Conservation (phyloP, 2,329 filamentous ascomycete genomes). For the Penicillium glabrum region DNA sequence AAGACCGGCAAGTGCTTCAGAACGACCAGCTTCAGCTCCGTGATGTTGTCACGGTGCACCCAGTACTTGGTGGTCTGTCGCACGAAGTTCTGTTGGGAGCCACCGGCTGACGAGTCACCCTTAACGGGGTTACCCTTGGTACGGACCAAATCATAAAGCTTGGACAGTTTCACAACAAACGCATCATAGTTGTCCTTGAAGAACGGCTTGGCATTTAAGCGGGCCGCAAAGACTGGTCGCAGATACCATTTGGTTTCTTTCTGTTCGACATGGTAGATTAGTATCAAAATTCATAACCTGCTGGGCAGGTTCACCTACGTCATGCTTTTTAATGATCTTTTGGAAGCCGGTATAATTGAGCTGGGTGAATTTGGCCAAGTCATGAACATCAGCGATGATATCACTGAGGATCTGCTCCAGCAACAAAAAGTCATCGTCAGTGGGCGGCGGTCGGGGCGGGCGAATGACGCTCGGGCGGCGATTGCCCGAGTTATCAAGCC, state of each 20-base stretch:
- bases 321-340: slow-evolving; percentile 99
- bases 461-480: slow-evolving; percentile 30
- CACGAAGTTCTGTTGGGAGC: slow-evolving; percentile 90
- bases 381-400: slow-evolving; percentile 97
- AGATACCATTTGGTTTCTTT: slow-evolving; percentile 95
- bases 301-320: slow-evolving; percentile 57
- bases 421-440: slow-evolving; percentile 90
- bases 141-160: slow-evolving; percentile 89
- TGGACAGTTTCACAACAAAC: slow-evolving; percentile 91
- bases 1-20: slow-evolving; percentile 95
- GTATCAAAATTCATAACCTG: background rate
- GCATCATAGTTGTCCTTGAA: slow-evolving; percentile 99
- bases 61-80: slow-evolving; percentile 99
- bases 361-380: slow-evolving; percentile 96
- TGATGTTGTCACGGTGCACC: slow-evolving; percentile 98
- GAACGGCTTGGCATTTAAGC: slow-evolving; percentile 93
- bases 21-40: slow-evolving; percentile 95
- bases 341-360: slow-evolving; percentile 99
- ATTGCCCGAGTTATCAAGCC: slow-evolving; percentile 58
- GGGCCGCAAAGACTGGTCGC: slow-evolving; percentile 90
- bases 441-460: slow-evolving; percentile 48
- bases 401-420: slow-evolving; percentile 95
- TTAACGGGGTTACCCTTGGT: slow-evolving; percentile 90
- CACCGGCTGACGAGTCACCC: slow-evolving; percentile 88
- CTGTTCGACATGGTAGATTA: slow-evolving; percentile 42